Conservation (phyloP, 2,329 filamentous ascomycete species). For the Acephala macrosclerotiorum region DNA sequence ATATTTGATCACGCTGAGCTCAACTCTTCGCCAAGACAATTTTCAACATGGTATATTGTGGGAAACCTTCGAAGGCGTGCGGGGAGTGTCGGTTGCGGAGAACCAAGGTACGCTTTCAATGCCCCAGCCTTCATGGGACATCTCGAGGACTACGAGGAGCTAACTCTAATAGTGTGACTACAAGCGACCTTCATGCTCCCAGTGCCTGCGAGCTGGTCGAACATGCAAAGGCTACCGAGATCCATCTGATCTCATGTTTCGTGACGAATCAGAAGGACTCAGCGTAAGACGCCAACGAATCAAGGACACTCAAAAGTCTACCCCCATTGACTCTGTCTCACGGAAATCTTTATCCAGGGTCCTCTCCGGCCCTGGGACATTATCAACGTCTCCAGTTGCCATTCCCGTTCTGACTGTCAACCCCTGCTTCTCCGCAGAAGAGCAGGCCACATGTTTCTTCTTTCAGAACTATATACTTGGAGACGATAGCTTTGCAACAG, state of each 20-base stretch:
- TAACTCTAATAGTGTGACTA: conserved; percentile 58
- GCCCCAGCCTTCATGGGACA: no score
- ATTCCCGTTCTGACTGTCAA: conserved; percentile 8
- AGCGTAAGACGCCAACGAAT: conserved; percentile 21
- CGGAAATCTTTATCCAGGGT: not conserved
- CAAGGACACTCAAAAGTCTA: conserved; percentile 20
- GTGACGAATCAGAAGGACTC: conserved; percentile 56
- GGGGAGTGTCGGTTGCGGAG: conserved; percentile 50
- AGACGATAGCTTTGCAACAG: conserved; percentile 22
- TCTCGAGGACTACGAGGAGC: not conserved
- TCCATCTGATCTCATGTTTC: conserved; percentile 63
- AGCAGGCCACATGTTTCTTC: conserved; percentile 39
- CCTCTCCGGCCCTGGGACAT: not conserved
- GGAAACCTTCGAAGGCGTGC: conserved; percentile 30
- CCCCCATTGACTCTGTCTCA: not conserved
- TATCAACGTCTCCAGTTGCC: not conserved
- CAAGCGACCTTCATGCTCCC: conserved; percentile 58
- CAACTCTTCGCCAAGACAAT: not conserved
- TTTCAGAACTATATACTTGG: conserved; percentile 40
- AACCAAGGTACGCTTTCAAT: conserved; percentile 43
- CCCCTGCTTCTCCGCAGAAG: conserved; percentile 27
- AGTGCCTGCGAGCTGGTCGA: conserved; percentile 60
- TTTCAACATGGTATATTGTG: conserved; percentile 30
- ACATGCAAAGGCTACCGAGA: conserved; percentile 63
- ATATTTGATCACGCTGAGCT: not conserved